Evolutionary conservation across 1,284 basidiomycete species (phyloP).

Genomic region (Leccinum ponderosum): DNA sequence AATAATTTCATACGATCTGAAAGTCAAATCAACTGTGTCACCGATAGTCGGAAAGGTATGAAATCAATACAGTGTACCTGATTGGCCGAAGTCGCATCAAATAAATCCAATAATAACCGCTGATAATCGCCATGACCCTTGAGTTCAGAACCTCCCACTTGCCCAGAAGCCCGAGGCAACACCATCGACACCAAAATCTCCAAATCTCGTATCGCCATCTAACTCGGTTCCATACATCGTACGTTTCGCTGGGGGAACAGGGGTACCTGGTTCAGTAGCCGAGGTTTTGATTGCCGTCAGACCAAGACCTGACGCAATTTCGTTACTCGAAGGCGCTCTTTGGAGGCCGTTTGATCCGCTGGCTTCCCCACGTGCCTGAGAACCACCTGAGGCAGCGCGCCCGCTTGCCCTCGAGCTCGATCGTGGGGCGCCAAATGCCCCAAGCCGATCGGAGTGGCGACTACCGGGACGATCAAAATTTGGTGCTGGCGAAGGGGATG

Average conservation of each 20-base stretch:
- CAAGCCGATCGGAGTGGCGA: conserved; percentile 36
- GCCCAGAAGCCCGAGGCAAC: conserved; percentile 70
- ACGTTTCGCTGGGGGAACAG: conserved; percentile 45
- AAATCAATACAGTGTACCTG: conserved; percentile 5
- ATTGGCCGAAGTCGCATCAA: conserved; percentile 13
- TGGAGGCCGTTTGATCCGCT: conserved; percentile 29
- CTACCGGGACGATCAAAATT: conserved; percentile 36
- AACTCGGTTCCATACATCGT: conserved; percentile 83
- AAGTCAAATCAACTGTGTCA: background rate
- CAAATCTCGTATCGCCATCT: conserved; percentile 72
- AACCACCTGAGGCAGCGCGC: conserved; percentile 31
- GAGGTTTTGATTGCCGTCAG: conserved; percentile 36
- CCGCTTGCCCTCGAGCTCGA: conserved; percentile 35
- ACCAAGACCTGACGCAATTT: conserved; percentile 40
- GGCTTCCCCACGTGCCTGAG: conserved; percentile 28
- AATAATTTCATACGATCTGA: conserved; percentile 16
- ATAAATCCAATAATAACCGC: conserved; percentile 9
- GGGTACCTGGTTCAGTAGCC: conserved; percentile 30
- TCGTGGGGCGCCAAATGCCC: conserved; percentile 31
- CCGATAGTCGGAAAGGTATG: background rate
- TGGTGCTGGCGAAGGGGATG: conserved; percentile 65
- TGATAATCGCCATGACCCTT: conserved; percentile 14
- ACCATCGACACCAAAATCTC: conserved; percentile 77
- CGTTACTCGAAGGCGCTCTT: conserved; percentile 37
- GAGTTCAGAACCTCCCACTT: conserved; percentile 40